Conservation (phyloP, 2,329 filamentous ascomycete genomes). For the Colletotrichum lini region DNA sequence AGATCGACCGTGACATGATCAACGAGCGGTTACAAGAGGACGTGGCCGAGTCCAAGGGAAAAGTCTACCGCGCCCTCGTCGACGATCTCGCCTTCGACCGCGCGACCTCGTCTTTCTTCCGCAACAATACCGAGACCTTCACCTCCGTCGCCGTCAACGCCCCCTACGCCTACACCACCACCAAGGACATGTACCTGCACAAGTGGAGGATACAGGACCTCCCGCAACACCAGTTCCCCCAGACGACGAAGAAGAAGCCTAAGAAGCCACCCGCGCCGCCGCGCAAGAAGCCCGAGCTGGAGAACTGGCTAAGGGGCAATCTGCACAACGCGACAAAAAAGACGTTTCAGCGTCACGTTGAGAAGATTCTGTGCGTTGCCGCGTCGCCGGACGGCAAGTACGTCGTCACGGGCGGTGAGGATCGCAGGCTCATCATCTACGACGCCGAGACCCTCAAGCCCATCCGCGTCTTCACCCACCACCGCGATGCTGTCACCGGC, state of each 20-base stretch:
- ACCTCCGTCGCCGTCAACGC: constrained; percentile 85
- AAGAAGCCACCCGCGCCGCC: constrained; percentile 72
- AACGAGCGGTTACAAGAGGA: constrained; percentile 93
- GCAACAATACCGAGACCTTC: constrained; percentile 82
- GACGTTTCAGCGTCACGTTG: constrained; percentile 82
- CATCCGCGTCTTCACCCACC: constrained; percentile 88
- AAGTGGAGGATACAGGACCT: constrained; percentile 89
- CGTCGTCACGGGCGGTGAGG: constrained; percentile 89
- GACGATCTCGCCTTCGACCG: constrained; percentile 78
- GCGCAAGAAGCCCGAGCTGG: constrained; percentile 73
- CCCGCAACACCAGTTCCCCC: constrained; percentile 71
- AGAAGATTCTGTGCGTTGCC: constrained; percentile 85
- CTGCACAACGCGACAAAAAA: constrained; percentile 72
- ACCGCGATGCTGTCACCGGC: constrained; percentile 88
- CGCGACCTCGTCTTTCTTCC: constrained; percentile 80
- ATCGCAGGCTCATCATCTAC: constrained; percentile 90
- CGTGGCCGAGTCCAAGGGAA: constrained; percentile 91
- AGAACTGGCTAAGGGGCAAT: constrained; percentile 75
- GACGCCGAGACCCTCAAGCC: constrained; percentile 84
- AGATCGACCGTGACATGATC: constrained; percentile 93
- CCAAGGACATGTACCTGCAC: constrained; percentile 85
- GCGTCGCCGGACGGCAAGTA: constrained; percentile 92
- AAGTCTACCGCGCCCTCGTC: constrained; percentile 86
- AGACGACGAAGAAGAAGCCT: constrained; percentile 69
- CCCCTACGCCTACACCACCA: constrained; percentile 89